Evolutionary conservation across 257 asterid species (phyloP).

Genomic region (Schizonepeta tenuifolia): DNA sequence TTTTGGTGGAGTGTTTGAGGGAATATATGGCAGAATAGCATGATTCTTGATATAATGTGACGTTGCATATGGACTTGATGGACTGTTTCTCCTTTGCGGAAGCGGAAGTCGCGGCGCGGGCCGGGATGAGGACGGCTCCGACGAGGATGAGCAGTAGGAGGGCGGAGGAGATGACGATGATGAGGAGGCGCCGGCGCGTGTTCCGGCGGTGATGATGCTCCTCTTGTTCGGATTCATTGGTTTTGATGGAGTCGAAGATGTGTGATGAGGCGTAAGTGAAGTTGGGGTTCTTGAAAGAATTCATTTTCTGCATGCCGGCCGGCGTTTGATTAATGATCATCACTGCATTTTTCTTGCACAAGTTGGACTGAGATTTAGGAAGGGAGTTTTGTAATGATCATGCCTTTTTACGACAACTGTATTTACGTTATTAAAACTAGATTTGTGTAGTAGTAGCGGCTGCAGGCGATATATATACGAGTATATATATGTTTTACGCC

Average conservation of each 20-base stretch:
- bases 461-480: constrained; percentile 11
- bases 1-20: constrained; percentile 28
- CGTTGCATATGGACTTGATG: constrained; percentile 26
- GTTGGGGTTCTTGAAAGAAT: constrained; percentile 14
- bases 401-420: background rate
- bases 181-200: constrained; percentile 38
- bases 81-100: constrained; percentile 17
- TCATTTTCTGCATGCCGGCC: constrained; percentile 31
- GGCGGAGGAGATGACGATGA: constrained; percentile 30
- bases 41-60: constrained; percentile 35
- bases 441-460: background rate
- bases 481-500: background rate
- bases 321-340: background rate
- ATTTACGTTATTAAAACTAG: too few relatives aligned
- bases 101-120: too few relatives aligned
- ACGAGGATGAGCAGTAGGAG: constrained; percentile 25
- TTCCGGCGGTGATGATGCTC: constrained; percentile 36
- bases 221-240: constrained; percentile 20
- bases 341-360: background rate
- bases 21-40: constrained; percentile 45
- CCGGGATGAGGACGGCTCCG: constrained; percentile 34
- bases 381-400: background rate
- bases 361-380: background rate
- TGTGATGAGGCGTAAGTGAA: background rate
- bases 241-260: constrained; percentile 20